Percentiles rank a stretch among this genome's conserved stretches.
Conservation (phyloP, 345 rosid species). For the Ceriops tagal region DNA sequence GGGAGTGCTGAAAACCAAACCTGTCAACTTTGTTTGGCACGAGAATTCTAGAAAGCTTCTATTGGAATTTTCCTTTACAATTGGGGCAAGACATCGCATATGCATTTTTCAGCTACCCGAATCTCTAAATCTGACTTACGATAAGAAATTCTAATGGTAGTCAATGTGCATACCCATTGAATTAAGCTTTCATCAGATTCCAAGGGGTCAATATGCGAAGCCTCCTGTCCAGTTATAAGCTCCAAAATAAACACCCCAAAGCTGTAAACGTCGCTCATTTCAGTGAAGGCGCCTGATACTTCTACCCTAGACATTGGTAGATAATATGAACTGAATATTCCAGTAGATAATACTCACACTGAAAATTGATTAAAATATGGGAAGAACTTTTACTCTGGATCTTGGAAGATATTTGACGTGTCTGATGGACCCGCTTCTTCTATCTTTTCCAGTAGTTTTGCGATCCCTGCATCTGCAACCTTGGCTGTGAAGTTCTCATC, state of each 20-base stretch:
- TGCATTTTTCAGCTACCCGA: too few relatives aligned
- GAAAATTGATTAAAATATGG: constrained; percentile 9
- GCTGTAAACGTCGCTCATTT: constrained; percentile 55
- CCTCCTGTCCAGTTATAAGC: constrained; percentile 51
- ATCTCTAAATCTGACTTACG: too few relatives aligned
- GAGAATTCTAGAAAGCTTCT: not conserved
- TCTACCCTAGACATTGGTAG: constrained; percentile 32
- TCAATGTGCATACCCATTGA: constrained; percentile 40
- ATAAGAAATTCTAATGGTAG: not conserved
- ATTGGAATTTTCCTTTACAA: not conserved
- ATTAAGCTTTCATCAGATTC: constrained; percentile 42
- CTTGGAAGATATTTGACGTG: constrained; percentile 39
- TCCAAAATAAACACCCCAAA: constrained; percentile 70
- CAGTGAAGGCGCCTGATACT: constrained; percentile 34
- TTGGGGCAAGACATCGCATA: too few relatives aligned
- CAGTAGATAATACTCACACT: constrained; percentile 8
- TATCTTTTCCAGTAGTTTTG: constrained; percentile 37
- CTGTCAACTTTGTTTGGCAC: not conserved
- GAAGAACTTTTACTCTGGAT: constrained; percentile 54
- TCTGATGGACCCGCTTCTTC: constrained; percentile 54
- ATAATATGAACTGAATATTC: not conserved
- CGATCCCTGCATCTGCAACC: constrained; percentile 55
- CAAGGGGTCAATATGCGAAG: constrained; percentile 21
- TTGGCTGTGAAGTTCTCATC: constrained; percentile 61
- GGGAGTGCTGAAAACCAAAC: not conserved